These are phyloP conservation scores for Eutrema japonicum DNA, from an alignment of 345 rosid species.

Conservation along the genomic window DNA sequence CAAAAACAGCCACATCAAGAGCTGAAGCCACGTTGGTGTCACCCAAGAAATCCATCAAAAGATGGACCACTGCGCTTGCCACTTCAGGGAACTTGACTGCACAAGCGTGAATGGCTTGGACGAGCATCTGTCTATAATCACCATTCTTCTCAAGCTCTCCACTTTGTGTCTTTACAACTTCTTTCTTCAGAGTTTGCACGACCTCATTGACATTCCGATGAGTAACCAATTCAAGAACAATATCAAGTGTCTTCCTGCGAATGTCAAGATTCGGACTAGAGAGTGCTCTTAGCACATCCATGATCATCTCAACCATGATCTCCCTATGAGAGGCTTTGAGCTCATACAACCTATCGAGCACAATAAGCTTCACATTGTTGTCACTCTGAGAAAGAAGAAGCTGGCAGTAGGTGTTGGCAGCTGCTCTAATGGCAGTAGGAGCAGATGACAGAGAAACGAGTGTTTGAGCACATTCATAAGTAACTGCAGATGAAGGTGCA, in stretches of 20 bases:
- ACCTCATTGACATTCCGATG: conserved; percentile 75
- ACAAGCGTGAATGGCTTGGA: conserved; percentile 86
- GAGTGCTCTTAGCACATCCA: conserved; percentile 88
- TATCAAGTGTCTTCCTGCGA: conserved; percentile 78
- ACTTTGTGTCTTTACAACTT: conserved; percentile 80
- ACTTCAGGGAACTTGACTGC: conserved; percentile 91
- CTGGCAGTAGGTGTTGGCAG: conserved; percentile 80
- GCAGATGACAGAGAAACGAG: conserved; percentile 87
- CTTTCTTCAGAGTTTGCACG: conserved; percentile 75
- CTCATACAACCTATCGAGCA: conserved; percentile 79
- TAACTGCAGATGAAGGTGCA: conserved; percentile 69
- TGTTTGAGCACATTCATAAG: conserved; percentile 68
- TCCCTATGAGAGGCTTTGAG: conserved; percentile 72
- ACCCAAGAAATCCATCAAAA: conserved; percentile 89
- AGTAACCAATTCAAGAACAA: conserved; percentile 77
- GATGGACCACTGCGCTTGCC: conserved; percentile 85
- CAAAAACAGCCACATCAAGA: conserved; percentile 74
- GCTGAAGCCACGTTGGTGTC: conserved; percentile 86
- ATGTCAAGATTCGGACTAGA: conserved; percentile 82
- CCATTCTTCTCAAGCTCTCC: conserved; percentile 91
- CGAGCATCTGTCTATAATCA: conserved; percentile 86
- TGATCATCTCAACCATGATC: conserved; percentile 78
- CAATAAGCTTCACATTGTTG: conserved; percentile 83
- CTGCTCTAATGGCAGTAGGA: conserved; percentile 78
- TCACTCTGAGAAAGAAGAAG: conserved; percentile 85